These are phyloP conservation scores for Candida sanyaensis DNA, from an alignment of 1,139 yeast species.

Conservation along the genomic window DNA sequence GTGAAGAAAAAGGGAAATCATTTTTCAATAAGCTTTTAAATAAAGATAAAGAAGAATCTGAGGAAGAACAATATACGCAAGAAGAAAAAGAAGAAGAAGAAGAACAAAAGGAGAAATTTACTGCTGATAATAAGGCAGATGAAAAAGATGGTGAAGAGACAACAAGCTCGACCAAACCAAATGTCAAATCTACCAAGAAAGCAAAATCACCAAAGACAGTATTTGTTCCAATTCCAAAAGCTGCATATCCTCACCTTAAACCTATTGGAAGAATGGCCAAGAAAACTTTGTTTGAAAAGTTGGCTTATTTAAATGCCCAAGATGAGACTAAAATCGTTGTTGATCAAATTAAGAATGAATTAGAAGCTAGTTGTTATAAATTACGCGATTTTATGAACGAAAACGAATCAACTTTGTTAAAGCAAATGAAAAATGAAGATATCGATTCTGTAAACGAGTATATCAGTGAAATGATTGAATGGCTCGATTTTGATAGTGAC, in stretches of 20 bases:
- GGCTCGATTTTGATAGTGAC: constrained; percentile 80
- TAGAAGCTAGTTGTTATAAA: constrained; percentile 61
- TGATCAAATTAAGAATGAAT: constrained; percentile 52
- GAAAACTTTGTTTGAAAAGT: constrained; percentile 27
- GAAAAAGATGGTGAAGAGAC: constrained; percentile 16
- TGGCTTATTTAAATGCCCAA: constrained; percentile 35
- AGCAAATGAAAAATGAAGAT: constrained; percentile 35
- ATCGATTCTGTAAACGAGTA: constrained; percentile 22
- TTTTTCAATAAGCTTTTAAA: constrained; percentile 8
- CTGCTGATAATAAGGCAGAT: constrained; percentile 6
- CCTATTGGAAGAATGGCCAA: constrained; percentile 49
- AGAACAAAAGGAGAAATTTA: constrained; percentile 15
- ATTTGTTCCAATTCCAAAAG: constrained; percentile 23
- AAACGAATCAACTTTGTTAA: constrained; percentile 40
- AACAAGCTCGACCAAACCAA: constrained; percentile 18
- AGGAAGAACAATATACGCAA: constrained; percentile 2
- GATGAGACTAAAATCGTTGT: constrained; percentile 50
- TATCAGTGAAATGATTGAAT: constrained; percentile 60
- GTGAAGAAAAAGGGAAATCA: constrained; percentile 15
- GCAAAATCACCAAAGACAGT: constrained; percentile 22
- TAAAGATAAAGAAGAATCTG: constrained; percentile 15
- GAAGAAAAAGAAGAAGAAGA: constrained; percentile 6
- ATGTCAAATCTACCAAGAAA: constrained; percentile 14
- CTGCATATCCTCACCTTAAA: constrained; percentile 39
- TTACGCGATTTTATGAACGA: constrained; percentile 56